phyloP scores from a whole-genome alignment of 2,329 filamentous ascomycete species.

The Cordyceps javanica region DNA sequence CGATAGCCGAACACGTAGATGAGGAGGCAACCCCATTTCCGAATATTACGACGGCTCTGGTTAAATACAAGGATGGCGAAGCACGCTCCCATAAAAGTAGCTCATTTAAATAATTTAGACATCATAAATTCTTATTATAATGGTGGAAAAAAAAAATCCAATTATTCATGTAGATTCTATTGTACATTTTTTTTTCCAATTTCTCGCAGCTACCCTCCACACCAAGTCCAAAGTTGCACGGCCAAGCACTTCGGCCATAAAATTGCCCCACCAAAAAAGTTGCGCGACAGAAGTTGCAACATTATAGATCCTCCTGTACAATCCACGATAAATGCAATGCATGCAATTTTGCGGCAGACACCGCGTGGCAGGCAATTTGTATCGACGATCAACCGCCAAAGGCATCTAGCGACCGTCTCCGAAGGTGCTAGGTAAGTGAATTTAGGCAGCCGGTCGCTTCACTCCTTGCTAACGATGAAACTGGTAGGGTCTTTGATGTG shows the following conservation, averaged over 20 bases:
- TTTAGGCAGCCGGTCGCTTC: not conserved
- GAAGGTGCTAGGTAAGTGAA: conserved; percentile 23
- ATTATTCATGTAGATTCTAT: not conserved
- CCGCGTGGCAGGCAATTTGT: conserved; percentile 17
- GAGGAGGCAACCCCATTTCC: not conserved
- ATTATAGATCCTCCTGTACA: not conserved
- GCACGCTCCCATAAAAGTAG: not conserved
- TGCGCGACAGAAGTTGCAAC: not conserved
- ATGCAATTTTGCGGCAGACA: conserved; percentile 21
- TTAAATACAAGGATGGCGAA: not conserved
- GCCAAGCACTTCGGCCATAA: not conserved
- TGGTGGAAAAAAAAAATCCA: no score
- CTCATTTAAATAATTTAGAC: not conserved
- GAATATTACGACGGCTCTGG: not conserved
- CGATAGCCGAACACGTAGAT: conserved; percentile 33
- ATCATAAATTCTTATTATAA: no score
- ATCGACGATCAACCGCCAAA: conserved; percentile 14
- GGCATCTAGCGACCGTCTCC: conserved; percentile 27
- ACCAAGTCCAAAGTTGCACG: no score
- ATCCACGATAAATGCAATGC: conserved; percentile 20
- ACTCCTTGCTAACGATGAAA: conserved; percentile 14
- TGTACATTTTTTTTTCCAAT: not conserved
- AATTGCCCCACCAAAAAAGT: conserved; percentile 8
- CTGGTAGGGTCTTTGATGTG: conserved; percentile 70
- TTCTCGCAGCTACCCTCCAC: no score